Evolutionary conservation across 169 alveolate species (phyloP).

Genomic region (Plasmodium berghei): DNA sequence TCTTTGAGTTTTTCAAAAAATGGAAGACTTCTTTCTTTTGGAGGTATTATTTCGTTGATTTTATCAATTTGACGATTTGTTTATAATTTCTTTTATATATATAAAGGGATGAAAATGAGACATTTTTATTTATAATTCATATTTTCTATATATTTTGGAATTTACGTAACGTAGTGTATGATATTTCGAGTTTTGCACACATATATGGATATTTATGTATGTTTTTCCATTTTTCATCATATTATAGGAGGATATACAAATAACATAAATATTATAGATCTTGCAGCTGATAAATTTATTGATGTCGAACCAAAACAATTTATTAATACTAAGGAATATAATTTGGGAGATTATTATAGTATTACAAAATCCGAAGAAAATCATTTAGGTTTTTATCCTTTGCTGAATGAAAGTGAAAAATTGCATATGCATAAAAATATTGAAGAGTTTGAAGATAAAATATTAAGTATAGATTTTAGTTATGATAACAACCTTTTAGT

Average conservation of each 20-base stretch:
- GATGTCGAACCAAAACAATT: conserved; percentile 30
- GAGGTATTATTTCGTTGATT: conserved; percentile 48
- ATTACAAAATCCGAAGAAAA: conserved; percentile 6
- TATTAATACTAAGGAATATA: conserved; percentile 5
- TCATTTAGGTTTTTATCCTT: background rate
- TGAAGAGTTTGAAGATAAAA: conserved; percentile 40
- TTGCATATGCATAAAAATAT: background rate
- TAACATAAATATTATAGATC: conserved; percentile 45
- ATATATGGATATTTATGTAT: conserved; percentile 3
- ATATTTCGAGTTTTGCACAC: background rate
- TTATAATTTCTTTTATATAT: background rate
- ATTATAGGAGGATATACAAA: conserved; percentile 68
- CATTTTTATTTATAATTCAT: background rate
- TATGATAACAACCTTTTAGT: conserved; percentile 73
- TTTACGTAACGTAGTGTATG: background rate
- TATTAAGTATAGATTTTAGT: conserved; percentile 66
- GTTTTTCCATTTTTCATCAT: background rate
- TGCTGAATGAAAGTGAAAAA: conserved; percentile 3
- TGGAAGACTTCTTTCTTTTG: conserved; percentile 55
- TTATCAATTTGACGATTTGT: background rate
- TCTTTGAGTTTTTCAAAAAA: conserved; percentile 71
- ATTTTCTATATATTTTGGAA: background rate
- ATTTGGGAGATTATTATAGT: background rate
- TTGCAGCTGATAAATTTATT: conserved; percentile 66
- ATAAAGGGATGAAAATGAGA: too few relatives aligned